Percentiles rank a stretch among this genome's conserved stretches.
Conservation (phyloP, 1,284 basidiomycete genomes). For the Kwoniella shivajii region DNA sequence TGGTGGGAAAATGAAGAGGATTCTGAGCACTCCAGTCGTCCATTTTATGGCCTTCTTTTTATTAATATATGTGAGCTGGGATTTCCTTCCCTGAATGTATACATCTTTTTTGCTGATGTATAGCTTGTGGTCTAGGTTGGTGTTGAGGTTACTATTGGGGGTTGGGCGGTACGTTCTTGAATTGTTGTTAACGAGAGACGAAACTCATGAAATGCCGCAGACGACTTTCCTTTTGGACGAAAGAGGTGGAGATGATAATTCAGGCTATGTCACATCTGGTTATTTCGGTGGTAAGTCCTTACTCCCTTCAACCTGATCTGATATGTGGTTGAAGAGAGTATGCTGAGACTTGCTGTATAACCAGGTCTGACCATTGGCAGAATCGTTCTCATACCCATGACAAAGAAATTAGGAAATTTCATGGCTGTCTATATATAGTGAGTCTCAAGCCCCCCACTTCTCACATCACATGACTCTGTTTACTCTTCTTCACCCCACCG, state of each 20-base stretch:
- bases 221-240: constrained; percentile 47
- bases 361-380: constrained; percentile 43
- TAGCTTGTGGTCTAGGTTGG: constrained; percentile 46
- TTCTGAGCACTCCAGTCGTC: constrained; percentile 35
- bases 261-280: constrained; percentile 48
- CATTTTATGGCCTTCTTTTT: constrained; percentile 46
- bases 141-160: constrained; percentile 46
- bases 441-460: constrained; percentile 2
- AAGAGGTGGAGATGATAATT: constrained; percentile 38
- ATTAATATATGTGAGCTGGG: constrained; percentile 39
- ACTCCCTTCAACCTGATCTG: too few species aligned
- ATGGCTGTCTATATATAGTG: constrained; percentile 46
- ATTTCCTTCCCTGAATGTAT: background rate
- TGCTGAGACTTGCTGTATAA: constrained; percentile 20
- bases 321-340: too few species aligned
- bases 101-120: too few species aligned
- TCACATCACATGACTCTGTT: background rate
- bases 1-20: constrained; percentile 45
- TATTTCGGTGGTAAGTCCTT: constrained; percentile 42
- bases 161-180: constrained; percentile 39
- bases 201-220: constrained; percentile 3
- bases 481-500: too few species aligned
- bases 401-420: constrained; percentile 38
- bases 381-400: constrained; percentile 47
- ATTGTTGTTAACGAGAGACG: background rate